Percentiles rank a stretch among this genome's conserved stretches.
These are phyloP conservation scores for Fusarium lyarnte DNA, from an alignment of 2,329 filamentous ascomycete genomes.

Conservation along the genomic window DNA sequence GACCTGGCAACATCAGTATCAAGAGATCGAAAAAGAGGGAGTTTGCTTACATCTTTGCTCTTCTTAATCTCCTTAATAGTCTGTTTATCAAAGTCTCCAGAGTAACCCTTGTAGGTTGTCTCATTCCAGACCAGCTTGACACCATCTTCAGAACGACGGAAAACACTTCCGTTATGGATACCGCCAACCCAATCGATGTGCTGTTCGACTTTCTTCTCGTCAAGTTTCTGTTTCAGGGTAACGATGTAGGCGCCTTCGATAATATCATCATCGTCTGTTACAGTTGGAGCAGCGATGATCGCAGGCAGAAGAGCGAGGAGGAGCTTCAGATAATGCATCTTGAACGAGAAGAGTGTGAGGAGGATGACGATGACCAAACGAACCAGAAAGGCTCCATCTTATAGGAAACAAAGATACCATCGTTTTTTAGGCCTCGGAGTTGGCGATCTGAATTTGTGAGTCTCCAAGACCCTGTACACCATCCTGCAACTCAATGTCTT, in stretches of 20 bases:
- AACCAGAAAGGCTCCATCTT: neutral
- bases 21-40: neutral
- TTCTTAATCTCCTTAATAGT: slow-evolving; percentile 53
- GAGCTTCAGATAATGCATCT: slow-evolving; percentile 33
- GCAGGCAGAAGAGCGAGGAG: slow-evolving; percentile 32
- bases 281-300: slow-evolving; percentile 16
- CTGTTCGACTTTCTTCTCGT: slow-evolving; percentile 44
- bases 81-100: slow-evolving; percentile 54
- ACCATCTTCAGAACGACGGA: slow-evolving; percentile 48
- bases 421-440: neutral
- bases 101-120: slow-evolving; percentile 52
- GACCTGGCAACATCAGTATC: slow-evolving; percentile 41
- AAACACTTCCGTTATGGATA: slow-evolving; percentile 46
- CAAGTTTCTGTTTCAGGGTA: slow-evolving; percentile 53
- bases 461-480: neutral
- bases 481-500: slow-evolving; percentile 31
- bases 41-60: slow-evolving; percentile 50
- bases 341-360: neutral
- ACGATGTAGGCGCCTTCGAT: slow-evolving; percentile 57
- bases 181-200: slow-evolving; percentile 48
- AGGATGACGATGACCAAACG: neutral
- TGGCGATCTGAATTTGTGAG: neutral
- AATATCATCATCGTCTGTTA: slow-evolving; percentile 27
- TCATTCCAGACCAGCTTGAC: slow-evolving; percentile 47
- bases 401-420: neutral